Evolutionary conservation across 257 asterid genomes (phyloP).

Genomic region (Przewalskia tangutica): DNA sequence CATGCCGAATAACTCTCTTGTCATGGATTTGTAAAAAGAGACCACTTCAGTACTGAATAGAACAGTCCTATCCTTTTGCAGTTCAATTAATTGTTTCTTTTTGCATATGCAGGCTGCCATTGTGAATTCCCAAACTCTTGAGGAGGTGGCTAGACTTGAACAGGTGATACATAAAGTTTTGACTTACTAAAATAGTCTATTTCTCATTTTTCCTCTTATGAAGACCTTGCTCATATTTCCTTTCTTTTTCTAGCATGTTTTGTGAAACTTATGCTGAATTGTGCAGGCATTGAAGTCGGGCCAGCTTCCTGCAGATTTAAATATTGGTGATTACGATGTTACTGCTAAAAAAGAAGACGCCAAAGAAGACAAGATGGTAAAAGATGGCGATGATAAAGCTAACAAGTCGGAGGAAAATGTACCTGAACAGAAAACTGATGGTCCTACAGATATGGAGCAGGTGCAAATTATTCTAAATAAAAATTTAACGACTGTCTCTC

Average conservation of each 20-base stretch:
- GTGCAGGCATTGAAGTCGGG: constrained; percentile 88
- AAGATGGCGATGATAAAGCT: constrained; percentile 41
- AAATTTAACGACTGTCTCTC: neutral
- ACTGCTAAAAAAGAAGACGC: constrained; percentile 30
- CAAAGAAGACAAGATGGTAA: constrained; percentile 27
- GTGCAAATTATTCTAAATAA: constrained; percentile 20
- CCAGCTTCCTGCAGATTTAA: constrained; percentile 86
- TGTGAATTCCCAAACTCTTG: constrained; percentile 90
- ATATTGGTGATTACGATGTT: constrained; percentile 30
- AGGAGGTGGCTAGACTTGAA: constrained; percentile 98
- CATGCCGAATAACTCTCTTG: neutral
- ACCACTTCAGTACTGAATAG: neutral
- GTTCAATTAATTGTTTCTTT: neutral
- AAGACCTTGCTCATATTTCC: neutral
- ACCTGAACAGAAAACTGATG: constrained; percentile 44
- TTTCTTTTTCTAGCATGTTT: neutral
- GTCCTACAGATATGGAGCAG: constrained; percentile 75
- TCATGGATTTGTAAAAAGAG: neutral
- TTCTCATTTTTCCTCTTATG: neutral
- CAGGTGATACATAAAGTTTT: constrained; percentile 44
- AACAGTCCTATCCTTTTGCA: neutral
- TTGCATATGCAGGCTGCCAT: constrained; percentile 82
- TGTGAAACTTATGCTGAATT: neutral
- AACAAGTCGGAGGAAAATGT: constrained; percentile 25
- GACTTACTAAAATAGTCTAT: neutral